These are phyloP conservation scores for Zarea fungicola DNA, from an alignment of 2,329 filamentous ascomycete genomes.

Conservation along the genomic window DNA sequence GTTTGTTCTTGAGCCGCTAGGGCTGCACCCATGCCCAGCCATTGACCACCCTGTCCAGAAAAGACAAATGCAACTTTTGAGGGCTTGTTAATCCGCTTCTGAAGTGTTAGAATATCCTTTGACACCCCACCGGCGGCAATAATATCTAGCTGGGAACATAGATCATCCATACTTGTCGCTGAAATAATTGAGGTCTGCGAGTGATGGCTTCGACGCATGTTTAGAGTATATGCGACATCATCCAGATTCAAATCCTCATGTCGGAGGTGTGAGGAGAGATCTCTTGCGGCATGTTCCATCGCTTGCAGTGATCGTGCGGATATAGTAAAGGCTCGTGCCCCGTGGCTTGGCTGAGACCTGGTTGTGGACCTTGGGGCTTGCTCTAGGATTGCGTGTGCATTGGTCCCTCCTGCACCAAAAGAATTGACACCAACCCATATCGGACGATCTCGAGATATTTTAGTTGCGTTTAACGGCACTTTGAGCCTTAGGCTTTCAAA, in stretches of 20 bases:
- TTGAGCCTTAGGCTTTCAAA: background rate
- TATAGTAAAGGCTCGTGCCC: too few species aligned
- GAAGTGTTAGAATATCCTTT: background rate
- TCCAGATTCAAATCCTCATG: too few species aligned
- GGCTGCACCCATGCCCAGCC: background rate
- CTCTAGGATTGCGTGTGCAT: background rate
- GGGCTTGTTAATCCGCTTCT: background rate
- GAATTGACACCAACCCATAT: background rate
- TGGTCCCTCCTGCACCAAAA: background rate
- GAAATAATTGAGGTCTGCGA: too few species aligned
- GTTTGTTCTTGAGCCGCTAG: background rate
- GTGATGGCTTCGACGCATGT: too few species aligned
- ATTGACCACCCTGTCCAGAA: background rate
- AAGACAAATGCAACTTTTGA: background rate
- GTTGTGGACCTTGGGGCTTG: background rate
- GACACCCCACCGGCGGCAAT: background rate
- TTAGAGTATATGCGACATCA: too few species aligned
- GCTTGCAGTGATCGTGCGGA: too few species aligned
- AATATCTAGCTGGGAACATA: too few species aligned
- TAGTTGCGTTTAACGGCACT: background rate
- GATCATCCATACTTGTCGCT: too few species aligned
- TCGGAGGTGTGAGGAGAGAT: too few species aligned
- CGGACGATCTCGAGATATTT: background rate
- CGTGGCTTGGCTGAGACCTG: background rate
- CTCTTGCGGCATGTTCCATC: too few species aligned